Conservation (phyloP, 2,329 filamentous ascomycete species). For the Aspergillus fumigatiaffinis region DNA sequence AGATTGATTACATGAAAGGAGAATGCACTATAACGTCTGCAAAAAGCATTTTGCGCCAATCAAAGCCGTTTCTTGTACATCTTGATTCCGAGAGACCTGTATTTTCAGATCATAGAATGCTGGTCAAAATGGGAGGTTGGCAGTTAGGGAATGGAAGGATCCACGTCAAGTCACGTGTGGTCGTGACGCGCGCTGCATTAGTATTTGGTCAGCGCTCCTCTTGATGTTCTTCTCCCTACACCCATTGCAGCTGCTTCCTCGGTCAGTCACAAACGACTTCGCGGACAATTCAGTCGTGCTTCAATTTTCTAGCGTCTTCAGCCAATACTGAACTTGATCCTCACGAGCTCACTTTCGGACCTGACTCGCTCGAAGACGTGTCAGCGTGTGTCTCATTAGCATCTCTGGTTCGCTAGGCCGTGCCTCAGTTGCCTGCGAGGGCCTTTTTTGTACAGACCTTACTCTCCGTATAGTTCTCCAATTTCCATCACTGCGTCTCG, state of each 20-base stretch:
- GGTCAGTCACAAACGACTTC: slow-evolving; percentile 7
- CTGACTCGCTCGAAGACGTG: slow-evolving; percentile 13
- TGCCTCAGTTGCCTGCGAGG: slow-evolving; percentile 36
- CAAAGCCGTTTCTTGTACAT: neutral
- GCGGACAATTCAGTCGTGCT: neutral
- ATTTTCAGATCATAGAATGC: neutral
- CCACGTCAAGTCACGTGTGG: slow-evolving; percentile 4
- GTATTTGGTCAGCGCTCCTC: neutral
- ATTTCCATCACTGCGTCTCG: slow-evolving; percentile 59
- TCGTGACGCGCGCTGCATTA: slow-evolving; percentile 6
- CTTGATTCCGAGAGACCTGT: neutral
- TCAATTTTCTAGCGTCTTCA: slow-evolving; percentile 1
- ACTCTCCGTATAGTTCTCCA: slow-evolving; percentile 78
- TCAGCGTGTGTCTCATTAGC: slow-evolving; percentile 3
- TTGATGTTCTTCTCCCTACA: slow-evolving; percentile 5
- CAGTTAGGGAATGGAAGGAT: neutral
- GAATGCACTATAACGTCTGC: neutral
- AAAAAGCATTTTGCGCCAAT: neutral
- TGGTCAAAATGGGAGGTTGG: neutral
- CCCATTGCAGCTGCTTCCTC: slow-evolving; percentile 6
- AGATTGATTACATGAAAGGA: neutral
- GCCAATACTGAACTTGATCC: slow-evolving; percentile 3
- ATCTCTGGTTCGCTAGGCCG: slow-evolving; percentile 20
- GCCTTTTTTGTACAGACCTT: slow-evolving; percentile 52
- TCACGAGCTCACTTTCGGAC: slow-evolving; percentile 11